Conservation (phyloP, 306 rosid species). For the Gillenia trifoliata region DNA sequence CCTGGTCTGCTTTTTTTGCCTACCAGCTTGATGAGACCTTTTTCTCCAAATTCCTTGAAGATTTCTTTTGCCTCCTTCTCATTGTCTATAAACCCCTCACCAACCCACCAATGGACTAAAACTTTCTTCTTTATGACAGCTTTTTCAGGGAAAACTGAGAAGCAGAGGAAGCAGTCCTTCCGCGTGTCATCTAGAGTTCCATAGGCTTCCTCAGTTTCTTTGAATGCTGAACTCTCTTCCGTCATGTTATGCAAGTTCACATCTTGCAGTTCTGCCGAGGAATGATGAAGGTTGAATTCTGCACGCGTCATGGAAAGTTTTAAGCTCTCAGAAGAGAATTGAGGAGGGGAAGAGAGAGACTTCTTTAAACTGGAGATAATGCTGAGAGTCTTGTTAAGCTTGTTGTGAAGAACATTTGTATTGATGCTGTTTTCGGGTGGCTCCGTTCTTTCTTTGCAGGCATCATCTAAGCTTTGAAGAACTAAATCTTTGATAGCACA, state of each 20-base stretch:
- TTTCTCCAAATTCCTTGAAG: neutral
- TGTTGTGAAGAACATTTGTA: neutral
- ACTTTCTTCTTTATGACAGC: slow-evolving; percentile 19
- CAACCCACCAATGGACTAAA: slow-evolving; percentile 26
- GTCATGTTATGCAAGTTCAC: neutral
- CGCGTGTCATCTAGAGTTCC: neutral
- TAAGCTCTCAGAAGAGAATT: neutral
- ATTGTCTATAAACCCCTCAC: slow-evolving; percentile 14
- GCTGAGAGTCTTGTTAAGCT: neutral
- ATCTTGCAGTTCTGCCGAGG: neutral
- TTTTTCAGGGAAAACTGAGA: slow-evolving; percentile 23
- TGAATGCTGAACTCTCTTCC: neutral
- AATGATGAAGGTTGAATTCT: neutral
- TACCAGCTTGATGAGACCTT: slow-evolving; percentile 4
- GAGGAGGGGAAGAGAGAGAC: too few relatives aligned
- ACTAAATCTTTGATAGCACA: neutral
- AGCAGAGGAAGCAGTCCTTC: slow-evolving; percentile 10
- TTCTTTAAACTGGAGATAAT: neutral
- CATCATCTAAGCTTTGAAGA: slow-evolving; percentile 4
- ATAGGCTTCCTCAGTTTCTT: neutral
- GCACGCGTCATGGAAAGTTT: neutral
- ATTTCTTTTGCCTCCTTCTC: neutral
- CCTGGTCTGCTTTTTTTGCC: neutral
- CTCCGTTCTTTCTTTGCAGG: neutral
- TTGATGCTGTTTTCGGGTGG: neutral